Evolutionary conservation across 495 filamentous ascomycete genomes (phyloP).

Genomic region (Podospora bellae-mahoneyi): DNA sequence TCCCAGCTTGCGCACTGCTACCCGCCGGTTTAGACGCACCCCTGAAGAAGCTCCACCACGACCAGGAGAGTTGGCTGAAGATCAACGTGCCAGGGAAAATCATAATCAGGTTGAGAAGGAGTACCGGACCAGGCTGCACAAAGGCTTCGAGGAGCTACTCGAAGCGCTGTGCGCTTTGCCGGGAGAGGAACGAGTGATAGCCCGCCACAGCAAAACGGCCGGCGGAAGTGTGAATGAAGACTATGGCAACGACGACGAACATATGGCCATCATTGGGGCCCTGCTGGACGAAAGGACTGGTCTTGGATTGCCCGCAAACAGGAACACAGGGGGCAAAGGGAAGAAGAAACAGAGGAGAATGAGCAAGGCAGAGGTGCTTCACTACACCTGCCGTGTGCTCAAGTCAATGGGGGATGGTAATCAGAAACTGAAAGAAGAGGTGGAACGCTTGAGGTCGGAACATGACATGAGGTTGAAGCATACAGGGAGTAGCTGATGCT

Average conservation of each 20-base stretch:
- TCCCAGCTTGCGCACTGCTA: conserved; percentile 15
- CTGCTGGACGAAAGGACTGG: not conserved
- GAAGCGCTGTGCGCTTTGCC: conserved; percentile 14
- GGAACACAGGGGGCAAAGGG: not conserved
- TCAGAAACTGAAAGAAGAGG: conserved; percentile 9
- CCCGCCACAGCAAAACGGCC: not conserved
- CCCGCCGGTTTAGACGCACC: conserved; percentile 16
- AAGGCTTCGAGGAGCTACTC: conserved; percentile 17
- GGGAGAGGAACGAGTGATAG: not conserved
- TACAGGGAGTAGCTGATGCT: no score
- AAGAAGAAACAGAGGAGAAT: conserved; percentile 11
- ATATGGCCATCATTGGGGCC: not conserved
- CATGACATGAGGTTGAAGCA: not conserved
- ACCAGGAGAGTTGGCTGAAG: conserved; percentile 18
- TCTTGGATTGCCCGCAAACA: not conserved
- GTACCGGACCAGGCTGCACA: conserved; percentile 22
- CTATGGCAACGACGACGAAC: not conserved
- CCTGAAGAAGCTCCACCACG: conserved; percentile 1
- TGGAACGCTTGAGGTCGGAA: conserved; percentile 4
- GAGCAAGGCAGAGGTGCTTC: conserved; percentile 21
- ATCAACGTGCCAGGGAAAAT: conserved; percentile 16
- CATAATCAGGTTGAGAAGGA: conserved; percentile 22
- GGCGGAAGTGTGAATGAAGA: not conserved
- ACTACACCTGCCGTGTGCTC: conserved; percentile 1
- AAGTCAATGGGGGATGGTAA: conserved; percentile 4